Evolutionary conservation across 768 basidiomycete genomes (phyloP).

Genomic region (Pleurotus tuoliensis): DNA sequence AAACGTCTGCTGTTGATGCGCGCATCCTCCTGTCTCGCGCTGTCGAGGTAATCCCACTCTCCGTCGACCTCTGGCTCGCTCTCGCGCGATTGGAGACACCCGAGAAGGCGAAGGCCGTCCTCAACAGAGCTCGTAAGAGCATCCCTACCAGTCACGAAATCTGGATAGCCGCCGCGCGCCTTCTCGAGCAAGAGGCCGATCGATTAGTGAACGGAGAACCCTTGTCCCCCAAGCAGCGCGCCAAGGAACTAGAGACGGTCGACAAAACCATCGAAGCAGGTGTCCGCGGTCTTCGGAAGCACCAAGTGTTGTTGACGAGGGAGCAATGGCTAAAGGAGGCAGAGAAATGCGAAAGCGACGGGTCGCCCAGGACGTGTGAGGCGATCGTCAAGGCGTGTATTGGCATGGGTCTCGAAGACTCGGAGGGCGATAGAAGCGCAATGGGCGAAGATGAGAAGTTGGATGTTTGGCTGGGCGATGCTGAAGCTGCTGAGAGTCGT

Average conservation of each 20-base stretch:
- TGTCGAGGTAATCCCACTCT: slow-evolving; percentile 94
- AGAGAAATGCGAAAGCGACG: slow-evolving; percentile 84
- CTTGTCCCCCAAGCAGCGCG: slow-evolving; percentile 47
- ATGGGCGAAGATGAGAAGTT: slow-evolving; percentile 76
- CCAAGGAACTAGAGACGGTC: slow-evolving; percentile 67
- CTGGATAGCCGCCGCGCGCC: slow-evolving; percentile 94
- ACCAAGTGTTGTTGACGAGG: slow-evolving; percentile 81
- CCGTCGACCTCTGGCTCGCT: slow-evolving; percentile 97
- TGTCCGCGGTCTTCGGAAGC: slow-evolving; percentile 71
- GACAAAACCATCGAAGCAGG: slow-evolving; percentile 89
- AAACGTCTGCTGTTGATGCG: slow-evolving; percentile 84
- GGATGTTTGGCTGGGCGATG: slow-evolving; percentile 90
- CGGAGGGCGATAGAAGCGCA: not conserved
- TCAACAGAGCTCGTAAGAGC: slow-evolving; percentile 93
- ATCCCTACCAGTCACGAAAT: slow-evolving; percentile 97
- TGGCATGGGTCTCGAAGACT: slow-evolving; percentile 78
- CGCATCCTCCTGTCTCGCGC: slow-evolving; percentile 90
- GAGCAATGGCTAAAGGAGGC: slow-evolving; percentile 98
- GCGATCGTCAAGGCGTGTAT: slow-evolving; percentile 95
- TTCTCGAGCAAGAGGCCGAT: slow-evolving; percentile 82
- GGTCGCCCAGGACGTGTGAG: slow-evolving; percentile 81
- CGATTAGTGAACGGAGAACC: slow-evolving; percentile 26
- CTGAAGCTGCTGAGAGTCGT: slow-evolving; percentile 72
- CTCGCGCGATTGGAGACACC: slow-evolving; percentile 96
- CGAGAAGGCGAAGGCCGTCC: slow-evolving; percentile 83